Conservation (phyloP, 306 rosid species). For the Glycine latifolia region DNA sequence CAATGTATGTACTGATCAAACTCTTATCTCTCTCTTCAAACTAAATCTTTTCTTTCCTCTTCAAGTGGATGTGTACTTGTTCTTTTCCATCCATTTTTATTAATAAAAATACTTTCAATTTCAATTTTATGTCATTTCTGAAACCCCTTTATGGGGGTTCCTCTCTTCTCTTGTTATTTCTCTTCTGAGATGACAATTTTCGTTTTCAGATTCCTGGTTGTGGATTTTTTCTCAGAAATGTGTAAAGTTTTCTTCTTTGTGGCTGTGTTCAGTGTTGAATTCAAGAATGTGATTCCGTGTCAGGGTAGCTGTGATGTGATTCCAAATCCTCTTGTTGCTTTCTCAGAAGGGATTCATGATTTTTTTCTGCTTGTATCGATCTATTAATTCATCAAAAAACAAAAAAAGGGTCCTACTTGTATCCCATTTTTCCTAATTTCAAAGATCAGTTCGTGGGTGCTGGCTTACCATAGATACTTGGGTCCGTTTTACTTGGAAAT, state of each 20-base stretch:
- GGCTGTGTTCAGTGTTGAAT: not conserved
- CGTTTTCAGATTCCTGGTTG: not conserved
- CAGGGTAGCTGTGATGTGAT: not conserved
- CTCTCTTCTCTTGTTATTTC: not conserved
- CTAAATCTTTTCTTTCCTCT: constrained; percentile 1
- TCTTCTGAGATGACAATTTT: not conserved
- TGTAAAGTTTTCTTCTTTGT: constrained; percentile 20
- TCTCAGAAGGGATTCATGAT: not conserved
- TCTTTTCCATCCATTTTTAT: not conserved
- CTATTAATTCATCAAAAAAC: not conserved
- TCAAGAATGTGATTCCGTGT: not conserved
- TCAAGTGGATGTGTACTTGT: constrained; percentile 25
- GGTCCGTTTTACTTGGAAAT: not conserved
- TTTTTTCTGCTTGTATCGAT: not conserved
- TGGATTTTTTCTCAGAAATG: not conserved
- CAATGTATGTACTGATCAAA: constrained; percentile 29
- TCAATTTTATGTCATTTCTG: constrained; percentile 15
- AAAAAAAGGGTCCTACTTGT: not conserved
- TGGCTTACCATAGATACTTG: not conserved
- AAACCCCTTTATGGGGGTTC: not conserved
- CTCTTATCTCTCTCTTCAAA: constrained; percentile 13
- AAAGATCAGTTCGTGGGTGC: not conserved
- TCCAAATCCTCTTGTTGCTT: constrained; percentile 21
- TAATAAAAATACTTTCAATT: not conserved
- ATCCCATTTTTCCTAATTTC: not conserved